These are phyloP conservation scores for Citrullus colocynthis DNA, from an alignment of 306 rosid genomes.

Conservation along the genomic window DNA sequence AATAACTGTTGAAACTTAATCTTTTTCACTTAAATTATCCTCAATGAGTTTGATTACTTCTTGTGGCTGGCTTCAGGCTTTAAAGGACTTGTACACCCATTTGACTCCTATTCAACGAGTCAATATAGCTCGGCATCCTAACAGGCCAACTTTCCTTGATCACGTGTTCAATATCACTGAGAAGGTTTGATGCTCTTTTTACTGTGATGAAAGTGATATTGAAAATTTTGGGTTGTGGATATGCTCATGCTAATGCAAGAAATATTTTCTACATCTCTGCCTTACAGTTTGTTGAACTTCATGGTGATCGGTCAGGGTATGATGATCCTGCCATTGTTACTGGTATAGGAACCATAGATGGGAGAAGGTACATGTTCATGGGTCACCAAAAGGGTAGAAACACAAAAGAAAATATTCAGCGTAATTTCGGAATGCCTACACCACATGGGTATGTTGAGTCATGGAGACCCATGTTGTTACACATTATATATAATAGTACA, in stretches of 20 bases:
- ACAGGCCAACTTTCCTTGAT: slow-evolving; percentile 95
- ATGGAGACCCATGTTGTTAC: neutral
- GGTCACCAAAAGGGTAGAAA: slow-evolving; percentile 99
- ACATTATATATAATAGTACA: slow-evolving; percentile 1
- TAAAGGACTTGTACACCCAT: slow-evolving; percentile 49
- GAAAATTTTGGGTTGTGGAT: slow-evolving; percentile 6
- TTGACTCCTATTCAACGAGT: slow-evolving; percentile 81
- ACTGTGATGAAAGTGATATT: slow-evolving; percentile 9
- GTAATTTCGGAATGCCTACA: slow-evolving; percentile 98
- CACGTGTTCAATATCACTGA: slow-evolving; percentile 85
- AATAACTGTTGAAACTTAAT: neutral
- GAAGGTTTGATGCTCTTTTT: slow-evolving; percentile 32
- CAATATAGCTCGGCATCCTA: slow-evolving; percentile 82
- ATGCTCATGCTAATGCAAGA: neutral
- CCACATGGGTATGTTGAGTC: slow-evolving; percentile 77
- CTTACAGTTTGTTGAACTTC: slow-evolving; percentile 86
- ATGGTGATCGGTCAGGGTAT: slow-evolving; percentile 90
- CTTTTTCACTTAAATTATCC: neutral
- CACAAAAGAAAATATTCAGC: slow-evolving; percentile 81
- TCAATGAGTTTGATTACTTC: slow-evolving; percentile 6
- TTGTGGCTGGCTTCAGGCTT: slow-evolving; percentile 47
- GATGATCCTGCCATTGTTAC: slow-evolving; percentile 97
- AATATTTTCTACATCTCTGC: slow-evolving; percentile 11
- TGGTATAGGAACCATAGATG: slow-evolving; percentile 83
- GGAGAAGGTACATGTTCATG: slow-evolving; percentile 73